These are phyloP conservation scores for Salix brachista DNA, from an alignment of 345 rosid genomes.

Conservation along the genomic window DNA sequence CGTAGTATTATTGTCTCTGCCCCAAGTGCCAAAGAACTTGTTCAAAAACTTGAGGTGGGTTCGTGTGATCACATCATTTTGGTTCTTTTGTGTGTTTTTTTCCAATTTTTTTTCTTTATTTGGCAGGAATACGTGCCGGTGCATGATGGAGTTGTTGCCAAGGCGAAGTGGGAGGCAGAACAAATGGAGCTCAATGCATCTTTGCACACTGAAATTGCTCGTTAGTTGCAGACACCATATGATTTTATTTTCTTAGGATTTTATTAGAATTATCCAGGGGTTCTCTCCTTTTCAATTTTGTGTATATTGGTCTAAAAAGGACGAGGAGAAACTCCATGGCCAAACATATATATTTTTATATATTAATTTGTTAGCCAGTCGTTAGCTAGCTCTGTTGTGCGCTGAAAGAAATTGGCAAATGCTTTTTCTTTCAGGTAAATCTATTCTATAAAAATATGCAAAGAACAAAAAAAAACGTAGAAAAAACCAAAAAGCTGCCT, in stretches of 20 bases:
- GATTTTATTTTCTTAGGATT: neutral
- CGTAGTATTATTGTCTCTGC: conserved; percentile 62
- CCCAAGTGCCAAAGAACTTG: conserved; percentile 44
- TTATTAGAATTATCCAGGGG: neutral
- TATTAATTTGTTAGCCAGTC: neutral
- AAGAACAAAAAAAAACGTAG: no score
- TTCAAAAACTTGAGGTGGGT: conserved; percentile 57
- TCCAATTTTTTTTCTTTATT: neutral
- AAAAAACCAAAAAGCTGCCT: conserved; percentile 21
- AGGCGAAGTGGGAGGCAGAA: conserved; percentile 58
- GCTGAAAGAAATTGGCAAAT: neutral
- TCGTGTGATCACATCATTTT: neutral
- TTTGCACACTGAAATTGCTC: conserved; percentile 55
- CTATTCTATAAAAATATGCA: no score
- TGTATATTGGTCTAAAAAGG: neutral
- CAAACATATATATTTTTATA: neutral
- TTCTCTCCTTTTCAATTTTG: conserved; percentile 17
- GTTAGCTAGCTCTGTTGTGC: neutral
- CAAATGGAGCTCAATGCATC: conserved; percentile 49
- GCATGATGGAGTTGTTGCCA: conserved; percentile 46
- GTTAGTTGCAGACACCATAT: conserved; percentile 16
- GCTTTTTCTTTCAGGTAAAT: neutral
- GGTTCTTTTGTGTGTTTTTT: neutral
- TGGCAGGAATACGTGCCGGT: conserved; percentile 55
- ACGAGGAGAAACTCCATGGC: neutral